Evolutionary conservation across 352 stramenopile genomes (phyloP).

Genomic region (Phytophthora nicotianae): DNA sequence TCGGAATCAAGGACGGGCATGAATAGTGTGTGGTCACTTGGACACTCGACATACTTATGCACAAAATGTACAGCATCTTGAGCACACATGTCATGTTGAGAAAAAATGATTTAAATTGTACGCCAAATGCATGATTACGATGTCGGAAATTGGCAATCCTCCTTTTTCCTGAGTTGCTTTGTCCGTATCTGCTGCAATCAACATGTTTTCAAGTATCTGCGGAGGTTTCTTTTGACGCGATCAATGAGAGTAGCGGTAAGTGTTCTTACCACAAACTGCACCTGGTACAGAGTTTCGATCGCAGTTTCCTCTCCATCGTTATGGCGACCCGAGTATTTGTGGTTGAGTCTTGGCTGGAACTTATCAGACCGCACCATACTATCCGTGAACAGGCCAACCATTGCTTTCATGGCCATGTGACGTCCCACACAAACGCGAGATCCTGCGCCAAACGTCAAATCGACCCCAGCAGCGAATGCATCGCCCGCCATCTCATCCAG

Average conservation of each 20-base stretch:
- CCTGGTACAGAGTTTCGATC: slow-evolving; percentile 32
- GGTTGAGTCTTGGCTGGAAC: slow-evolving; percentile 34
- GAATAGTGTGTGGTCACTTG: not conserved
- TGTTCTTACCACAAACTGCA: slow-evolving; percentile 19
- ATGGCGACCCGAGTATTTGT: slow-evolving; percentile 43
- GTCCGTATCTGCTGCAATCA: slow-evolving; percentile 4
- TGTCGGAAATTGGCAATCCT: not conserved
- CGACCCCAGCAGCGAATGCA: slow-evolving; percentile 37
- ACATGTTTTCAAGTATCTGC: not conserved
- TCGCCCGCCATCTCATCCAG: slow-evolving; percentile 37
- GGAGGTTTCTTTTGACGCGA: slow-evolving; percentile 7
- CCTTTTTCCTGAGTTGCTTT: not conserved
- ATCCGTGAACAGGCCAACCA: slow-evolving; percentile 39
- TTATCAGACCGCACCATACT: slow-evolving; percentile 26
- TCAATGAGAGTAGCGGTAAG: slow-evolving; percentile 10
- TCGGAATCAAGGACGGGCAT: slow-evolving; percentile 13
- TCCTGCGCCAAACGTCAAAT: slow-evolving; percentile 41
- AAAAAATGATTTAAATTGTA: no score
- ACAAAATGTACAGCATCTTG: not conserved
- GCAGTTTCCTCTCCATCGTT: slow-evolving; percentile 39
- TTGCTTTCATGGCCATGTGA: slow-evolving; percentile 45
- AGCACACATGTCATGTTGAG: no score
- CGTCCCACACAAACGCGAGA: slow-evolving; percentile 34
- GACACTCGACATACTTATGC: not conserved
- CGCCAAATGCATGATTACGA: no score